phyloP scores from a whole-genome alignment of 208 protist species.

The Acanthamoeba culbertsoni region DNA sequence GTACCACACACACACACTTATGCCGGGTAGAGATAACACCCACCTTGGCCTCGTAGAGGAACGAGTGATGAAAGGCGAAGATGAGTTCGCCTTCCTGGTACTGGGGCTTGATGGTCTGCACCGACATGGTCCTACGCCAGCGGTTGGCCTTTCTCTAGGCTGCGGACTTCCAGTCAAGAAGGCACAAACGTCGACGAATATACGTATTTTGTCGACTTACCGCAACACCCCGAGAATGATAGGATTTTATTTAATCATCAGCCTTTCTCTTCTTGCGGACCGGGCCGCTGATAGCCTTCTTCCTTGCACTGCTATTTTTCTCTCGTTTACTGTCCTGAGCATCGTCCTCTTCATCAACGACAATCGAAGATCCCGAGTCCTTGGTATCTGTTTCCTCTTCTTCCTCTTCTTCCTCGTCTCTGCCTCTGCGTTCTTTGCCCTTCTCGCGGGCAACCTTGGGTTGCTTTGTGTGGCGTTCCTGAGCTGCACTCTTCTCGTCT shows the following conservation, averaged over 20 bases:
- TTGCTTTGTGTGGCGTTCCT: not conserved
- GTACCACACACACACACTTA: no score
- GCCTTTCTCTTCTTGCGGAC: conserved; percentile 19
- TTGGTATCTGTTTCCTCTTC: not conserved
- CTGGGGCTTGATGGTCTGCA: not conserved
- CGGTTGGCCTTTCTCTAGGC: not conserved
- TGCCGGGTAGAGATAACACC: not conserved
- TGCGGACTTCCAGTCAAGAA: not conserved
- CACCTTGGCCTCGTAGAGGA: conserved; percentile 59
- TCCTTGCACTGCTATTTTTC: not conserved
- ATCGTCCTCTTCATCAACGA: no score
- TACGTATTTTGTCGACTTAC: no score
- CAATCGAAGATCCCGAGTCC: no score
- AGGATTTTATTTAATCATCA: not conserved
- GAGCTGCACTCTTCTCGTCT: not conserved
- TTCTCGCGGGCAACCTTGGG: not conserved
- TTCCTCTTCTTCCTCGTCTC: not conserved
- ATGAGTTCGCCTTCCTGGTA: conserved; percentile 41
- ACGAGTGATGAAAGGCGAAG: conserved; percentile 55
- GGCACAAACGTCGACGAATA: no score
- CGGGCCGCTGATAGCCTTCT: not conserved
- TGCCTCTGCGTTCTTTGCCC: not conserved
- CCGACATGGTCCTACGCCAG: not conserved
- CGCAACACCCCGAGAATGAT: no score
- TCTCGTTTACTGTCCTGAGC: not conserved